Evolutionary conservation across 129 eudicot genomes (phyloP).

Genomic region (Lonicera japonica): DNA sequence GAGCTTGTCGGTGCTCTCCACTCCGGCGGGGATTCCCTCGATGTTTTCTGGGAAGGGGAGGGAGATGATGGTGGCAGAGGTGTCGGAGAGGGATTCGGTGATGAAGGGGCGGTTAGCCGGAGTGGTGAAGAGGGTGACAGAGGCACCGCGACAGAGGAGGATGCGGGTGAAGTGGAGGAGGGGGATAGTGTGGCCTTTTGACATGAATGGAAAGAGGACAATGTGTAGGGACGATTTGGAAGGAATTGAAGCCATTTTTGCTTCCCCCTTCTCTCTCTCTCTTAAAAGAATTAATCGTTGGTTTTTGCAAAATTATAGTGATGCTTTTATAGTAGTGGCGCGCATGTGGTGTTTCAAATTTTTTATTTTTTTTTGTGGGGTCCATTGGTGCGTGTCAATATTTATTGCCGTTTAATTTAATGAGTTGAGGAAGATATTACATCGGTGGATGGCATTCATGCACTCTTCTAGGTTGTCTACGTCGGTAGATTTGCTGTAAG

Average conservation of each 20-base stretch:
- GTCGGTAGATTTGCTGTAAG: too few species aligned
- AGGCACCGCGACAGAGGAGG: slow-evolving; percentile 27
- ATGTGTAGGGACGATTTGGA: slow-evolving; percentile 20
- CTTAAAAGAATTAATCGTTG: too few species aligned
- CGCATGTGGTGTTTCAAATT: too few species aligned
- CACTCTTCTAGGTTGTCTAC: too few species aligned
- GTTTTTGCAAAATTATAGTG: too few species aligned
- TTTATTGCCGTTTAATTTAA: too few species aligned
- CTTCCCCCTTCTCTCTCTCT: not conserved
- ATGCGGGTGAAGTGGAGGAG: slow-evolving; percentile 49
- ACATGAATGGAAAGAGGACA: slow-evolving; percentile 67
- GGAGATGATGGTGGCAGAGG: slow-evolving; percentile 15
- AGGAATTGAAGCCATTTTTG: not conserved
- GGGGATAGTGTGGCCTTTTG: slow-evolving; percentile 84
- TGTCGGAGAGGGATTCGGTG: slow-evolving; percentile 22
- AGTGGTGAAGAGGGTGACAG: slow-evolving; percentile 64
- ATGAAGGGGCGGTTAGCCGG: slow-evolving; percentile 57
- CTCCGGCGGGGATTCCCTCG: slow-evolving; percentile 35
- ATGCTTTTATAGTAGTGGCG: too few species aligned
- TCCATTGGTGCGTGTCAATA: too few species aligned
- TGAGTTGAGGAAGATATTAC: too few species aligned
- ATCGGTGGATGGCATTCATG: too few species aligned
- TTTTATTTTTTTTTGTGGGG: too few species aligned
- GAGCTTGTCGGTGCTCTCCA: slow-evolving; percentile 75
- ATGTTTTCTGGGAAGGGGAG: slow-evolving; percentile 47